phyloP scores from a whole-genome alignment of 768 basidiomycete species.

The Mycena indigotica region DNA sequence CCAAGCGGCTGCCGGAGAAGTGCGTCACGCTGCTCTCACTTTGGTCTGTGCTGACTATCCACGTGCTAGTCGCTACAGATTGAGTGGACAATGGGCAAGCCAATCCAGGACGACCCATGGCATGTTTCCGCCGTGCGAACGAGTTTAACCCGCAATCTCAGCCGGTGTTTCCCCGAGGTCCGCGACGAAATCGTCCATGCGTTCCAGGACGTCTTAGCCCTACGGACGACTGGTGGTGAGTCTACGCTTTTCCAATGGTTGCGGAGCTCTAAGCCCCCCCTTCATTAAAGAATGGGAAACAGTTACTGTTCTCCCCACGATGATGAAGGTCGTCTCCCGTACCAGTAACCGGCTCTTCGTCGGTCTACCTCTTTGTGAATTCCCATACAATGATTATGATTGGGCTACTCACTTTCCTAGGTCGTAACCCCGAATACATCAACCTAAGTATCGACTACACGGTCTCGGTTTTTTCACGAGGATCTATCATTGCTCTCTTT shows the following conservation, averaged over 20 bases:
- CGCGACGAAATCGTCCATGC: conserved; percentile 11
- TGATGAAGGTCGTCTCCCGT: conserved; percentile 41
- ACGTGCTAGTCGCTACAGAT: not conserved
- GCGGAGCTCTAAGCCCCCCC: not conserved
- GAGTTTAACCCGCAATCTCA: conserved; percentile 11
- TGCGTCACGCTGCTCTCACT: not conserved
- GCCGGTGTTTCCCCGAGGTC: conserved; percentile 8
- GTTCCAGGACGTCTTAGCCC: conserved; percentile 4
- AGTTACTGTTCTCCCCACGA: conserved; percentile 27
- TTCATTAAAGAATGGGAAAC: conserved; percentile 49
- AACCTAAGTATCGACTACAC: conserved; percentile 27
- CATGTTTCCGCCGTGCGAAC: conserved; percentile 1
- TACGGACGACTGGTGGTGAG: not conserved
- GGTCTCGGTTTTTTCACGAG: conserved; percentile 23
- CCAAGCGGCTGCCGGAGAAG: not conserved
- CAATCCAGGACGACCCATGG: not conserved
- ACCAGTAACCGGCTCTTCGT: conserved; percentile 51
- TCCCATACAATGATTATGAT: conserved; percentile 30
- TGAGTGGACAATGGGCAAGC: conserved; percentile 3
- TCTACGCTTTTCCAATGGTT: not conserved
- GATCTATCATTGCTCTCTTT: conserved; percentile 27
- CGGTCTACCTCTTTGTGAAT: conserved; percentile 50
- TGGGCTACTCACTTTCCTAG: conserved; percentile 32
- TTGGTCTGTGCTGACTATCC: not conserved
- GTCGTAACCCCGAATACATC: conserved; percentile 32